These are phyloP conservation scores for Ophiocordyceps unilateralis DNA, from an alignment of 2,329 filamentous ascomycete species.

Conservation along the genomic window DNA sequence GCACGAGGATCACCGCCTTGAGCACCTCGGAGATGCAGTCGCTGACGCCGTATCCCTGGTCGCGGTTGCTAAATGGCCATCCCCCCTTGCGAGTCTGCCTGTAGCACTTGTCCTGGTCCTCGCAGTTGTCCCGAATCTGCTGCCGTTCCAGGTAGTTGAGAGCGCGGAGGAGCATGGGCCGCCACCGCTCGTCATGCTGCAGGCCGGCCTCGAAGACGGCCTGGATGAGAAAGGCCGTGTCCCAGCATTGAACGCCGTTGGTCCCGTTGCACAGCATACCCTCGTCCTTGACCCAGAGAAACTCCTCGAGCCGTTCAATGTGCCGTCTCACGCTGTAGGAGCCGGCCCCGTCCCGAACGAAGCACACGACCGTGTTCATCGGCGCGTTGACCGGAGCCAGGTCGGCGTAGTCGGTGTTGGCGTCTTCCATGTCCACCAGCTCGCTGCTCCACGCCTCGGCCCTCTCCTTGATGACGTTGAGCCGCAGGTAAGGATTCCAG, in stretches of 20 bases:
- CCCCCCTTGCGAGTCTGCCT: constrained; percentile 82
- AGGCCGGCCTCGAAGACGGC: constrained; percentile 65
- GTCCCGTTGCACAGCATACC: constrained; percentile 93
- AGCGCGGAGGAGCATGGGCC: constrained; percentile 66
- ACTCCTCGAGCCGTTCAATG: constrained; percentile 67
- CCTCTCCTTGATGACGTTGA: constrained; percentile 43
- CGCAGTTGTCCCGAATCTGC: constrained; percentile 72
- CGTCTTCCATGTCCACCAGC: constrained; percentile 77
- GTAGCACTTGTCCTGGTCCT: constrained; percentile 65
- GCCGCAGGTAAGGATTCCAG: constrained; percentile 63
- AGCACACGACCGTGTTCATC: constrained; percentile 80
- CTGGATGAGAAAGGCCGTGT: constrained; percentile 81
- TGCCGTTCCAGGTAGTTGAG: constrained; percentile 78
- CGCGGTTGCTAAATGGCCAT: constrained; percentile 88
- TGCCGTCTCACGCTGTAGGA: constrained; percentile 58
- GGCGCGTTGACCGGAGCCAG: constrained; percentile 80
- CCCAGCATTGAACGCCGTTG: constrained; percentile 96
- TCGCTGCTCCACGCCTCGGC: constrained; percentile 73
- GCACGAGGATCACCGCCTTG: constrained; percentile 71
- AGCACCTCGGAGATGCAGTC: constrained; percentile 88
- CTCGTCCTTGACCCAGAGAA: constrained; percentile 78
- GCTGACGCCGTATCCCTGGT: constrained; percentile 87
- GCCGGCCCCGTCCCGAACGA: constrained; percentile 66
- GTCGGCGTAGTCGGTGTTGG: constrained; percentile 75
- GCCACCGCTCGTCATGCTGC: constrained; percentile 59